Evolutionary conservation across 2,329 filamentous ascomycete genomes (phyloP).

Genomic region (Cladophialophora chaetospira): DNA sequence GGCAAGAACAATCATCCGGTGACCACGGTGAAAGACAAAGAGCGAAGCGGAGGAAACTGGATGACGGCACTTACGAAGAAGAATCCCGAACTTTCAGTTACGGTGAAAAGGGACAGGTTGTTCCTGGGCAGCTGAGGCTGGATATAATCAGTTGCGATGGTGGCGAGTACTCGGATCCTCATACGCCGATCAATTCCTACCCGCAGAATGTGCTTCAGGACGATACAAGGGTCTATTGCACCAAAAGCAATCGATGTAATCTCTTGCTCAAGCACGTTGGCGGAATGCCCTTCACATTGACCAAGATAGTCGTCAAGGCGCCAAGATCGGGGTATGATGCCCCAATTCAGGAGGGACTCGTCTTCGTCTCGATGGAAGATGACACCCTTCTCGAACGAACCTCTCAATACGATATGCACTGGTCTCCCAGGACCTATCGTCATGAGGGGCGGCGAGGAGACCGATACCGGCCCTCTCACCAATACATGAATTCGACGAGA

Average conservation of each 20-base stretch:
- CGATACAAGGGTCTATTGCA: slow-evolving; percentile 85
- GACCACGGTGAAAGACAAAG: slow-evolving; percentile 48
- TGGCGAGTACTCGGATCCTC: slow-evolving; percentile 66
- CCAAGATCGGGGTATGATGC: slow-evolving; percentile 79
- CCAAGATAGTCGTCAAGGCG: slow-evolving; percentile 84
- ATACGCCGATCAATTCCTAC: slow-evolving; percentile 57
- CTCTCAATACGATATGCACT: slow-evolving; percentile 73
- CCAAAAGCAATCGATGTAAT: slow-evolving; percentile 83
- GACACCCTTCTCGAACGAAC: slow-evolving; percentile 75
- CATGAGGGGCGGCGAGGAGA: slow-evolving; percentile 33
- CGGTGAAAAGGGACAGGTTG: slow-evolving; percentile 83
- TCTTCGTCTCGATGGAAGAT: slow-evolving; percentile 85
- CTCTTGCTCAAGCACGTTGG: slow-evolving; percentile 81
- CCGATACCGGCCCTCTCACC: slow-evolving; percentile 41
- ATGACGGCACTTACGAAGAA: slow-evolving; percentile 59
- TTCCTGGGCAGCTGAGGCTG: slow-evolving; percentile 78
- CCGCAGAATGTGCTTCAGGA: slow-evolving; percentile 82
- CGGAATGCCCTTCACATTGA: slow-evolving; percentile 76
- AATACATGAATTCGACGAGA: slow-evolving; percentile 43
- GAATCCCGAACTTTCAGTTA: slow-evolving; percentile 67
- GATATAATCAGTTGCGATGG: slow-evolving; percentile 89
- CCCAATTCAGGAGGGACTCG: slow-evolving; percentile 86
- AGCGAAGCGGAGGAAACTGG: slow-evolving; percentile 70
- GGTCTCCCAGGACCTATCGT: slow-evolving; percentile 45
- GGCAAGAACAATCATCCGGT: slow-evolving; percentile 3